Conservation (phyloP, 768 basidiomycete species). For the Exidia glandulosa region DNA sequence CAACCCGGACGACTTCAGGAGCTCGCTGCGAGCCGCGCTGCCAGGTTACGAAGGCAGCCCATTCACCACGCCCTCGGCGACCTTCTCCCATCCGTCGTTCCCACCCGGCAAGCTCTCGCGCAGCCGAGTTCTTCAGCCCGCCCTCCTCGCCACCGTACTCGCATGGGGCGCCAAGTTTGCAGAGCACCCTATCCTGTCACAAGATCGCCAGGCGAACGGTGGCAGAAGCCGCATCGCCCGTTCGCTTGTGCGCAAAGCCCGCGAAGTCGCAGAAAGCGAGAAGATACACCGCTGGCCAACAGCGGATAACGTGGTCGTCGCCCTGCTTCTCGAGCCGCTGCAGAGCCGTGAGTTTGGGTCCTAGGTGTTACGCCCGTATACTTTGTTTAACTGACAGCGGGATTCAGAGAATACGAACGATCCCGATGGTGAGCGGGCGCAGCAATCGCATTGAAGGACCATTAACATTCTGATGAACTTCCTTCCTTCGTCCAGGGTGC, state of each 20-base stretch:
- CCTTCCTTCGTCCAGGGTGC: conserved; percentile 41
- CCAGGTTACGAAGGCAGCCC: neutral
- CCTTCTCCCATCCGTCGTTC: conserved; percentile 3
- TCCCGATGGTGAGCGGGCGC: conserved; percentile 42
- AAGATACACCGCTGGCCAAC: conserved; percentile 76
- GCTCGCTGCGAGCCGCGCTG: conserved; percentile 3
- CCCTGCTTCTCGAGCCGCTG: conserved; percentile 69
- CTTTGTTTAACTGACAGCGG: conserved; percentile 1
- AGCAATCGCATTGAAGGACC: neutral
- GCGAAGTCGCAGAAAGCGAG: conserved; percentile 77
- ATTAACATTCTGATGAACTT: neutral
- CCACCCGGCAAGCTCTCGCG: conserved; percentile 15
- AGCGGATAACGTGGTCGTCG: conserved; percentile 72
- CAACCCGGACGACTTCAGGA: conserved; percentile 70
- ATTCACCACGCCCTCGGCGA: neutral
- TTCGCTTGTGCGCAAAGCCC: conserved; percentile 65
- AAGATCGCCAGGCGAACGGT: conserved; percentile 45
- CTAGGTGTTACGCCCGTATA: conserved; percentile 6
- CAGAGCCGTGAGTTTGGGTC: conserved; percentile 65
- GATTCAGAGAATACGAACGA: conserved; percentile 58
- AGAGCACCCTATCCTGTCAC: conserved; percentile 73
- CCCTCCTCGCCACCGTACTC: conserved; percentile 74
- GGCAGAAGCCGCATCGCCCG: conserved; percentile 72
- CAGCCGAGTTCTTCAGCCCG: conserved; percentile 46
- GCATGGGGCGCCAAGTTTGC: conserved; percentile 93